A percentile compares a stretch with the other conserved stretches of the same genome.
These are phyloP conservation scores for Auriscalpium vulgare DNA, from an alignment of 768 basidiomycete genomes.

Conservation along the genomic window DNA sequence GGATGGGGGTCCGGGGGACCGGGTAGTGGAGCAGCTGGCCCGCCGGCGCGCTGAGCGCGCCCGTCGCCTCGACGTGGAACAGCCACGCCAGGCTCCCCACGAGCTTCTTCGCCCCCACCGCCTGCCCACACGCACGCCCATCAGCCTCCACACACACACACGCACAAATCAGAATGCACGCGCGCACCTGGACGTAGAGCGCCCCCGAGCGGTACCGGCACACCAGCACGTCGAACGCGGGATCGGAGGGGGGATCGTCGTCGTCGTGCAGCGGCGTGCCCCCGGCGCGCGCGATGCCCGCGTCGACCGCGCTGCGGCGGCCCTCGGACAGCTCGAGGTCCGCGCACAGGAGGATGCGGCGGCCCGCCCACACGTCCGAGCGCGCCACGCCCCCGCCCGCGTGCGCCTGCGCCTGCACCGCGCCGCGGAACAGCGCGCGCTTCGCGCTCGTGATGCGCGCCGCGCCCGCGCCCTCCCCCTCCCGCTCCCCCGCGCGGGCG, in stretches of 20 bases:
- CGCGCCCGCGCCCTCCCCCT: slow-evolving; percentile 16
- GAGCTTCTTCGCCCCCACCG: slow-evolving; percentile 45
- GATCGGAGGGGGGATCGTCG: too few species aligned
- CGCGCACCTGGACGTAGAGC: slow-evolving; percentile 60
- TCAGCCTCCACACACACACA: neutral
- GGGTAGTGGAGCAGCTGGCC: slow-evolving; percentile 85
- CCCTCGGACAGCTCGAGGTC: slow-evolving; percentile 46
- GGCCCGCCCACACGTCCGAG: slow-evolving; percentile 47
- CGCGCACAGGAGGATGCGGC: slow-evolving; percentile 52
- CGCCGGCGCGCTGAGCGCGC: slow-evolving; percentile 51
- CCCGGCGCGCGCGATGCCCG: slow-evolving; percentile 53
- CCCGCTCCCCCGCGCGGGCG: slow-evolving; percentile 22
- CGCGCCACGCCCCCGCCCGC: slow-evolving; percentile 10
- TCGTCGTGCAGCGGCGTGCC: slow-evolving; percentile 24
- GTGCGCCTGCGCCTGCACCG: slow-evolving; percentile 19
- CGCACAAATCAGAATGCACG: too few species aligned
- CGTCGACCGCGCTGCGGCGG: slow-evolving; percentile 47
- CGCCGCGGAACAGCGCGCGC: slow-evolving; percentile 28
- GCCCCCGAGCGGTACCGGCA: slow-evolving; percentile 60
- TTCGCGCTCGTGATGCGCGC: slow-evolving; percentile 25
- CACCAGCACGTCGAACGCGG: slow-evolving; percentile 77
- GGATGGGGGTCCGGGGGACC: slow-evolving; percentile 51
- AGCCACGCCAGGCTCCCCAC: slow-evolving; percentile 82
- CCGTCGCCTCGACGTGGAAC: slow-evolving; percentile 65
- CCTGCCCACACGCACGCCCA: slow-evolving; percentile 33